Base-by-base conservation (phyloP, 495 filamentous ascomycete genomes). In the Astrocystis sublimbata region DNA sequence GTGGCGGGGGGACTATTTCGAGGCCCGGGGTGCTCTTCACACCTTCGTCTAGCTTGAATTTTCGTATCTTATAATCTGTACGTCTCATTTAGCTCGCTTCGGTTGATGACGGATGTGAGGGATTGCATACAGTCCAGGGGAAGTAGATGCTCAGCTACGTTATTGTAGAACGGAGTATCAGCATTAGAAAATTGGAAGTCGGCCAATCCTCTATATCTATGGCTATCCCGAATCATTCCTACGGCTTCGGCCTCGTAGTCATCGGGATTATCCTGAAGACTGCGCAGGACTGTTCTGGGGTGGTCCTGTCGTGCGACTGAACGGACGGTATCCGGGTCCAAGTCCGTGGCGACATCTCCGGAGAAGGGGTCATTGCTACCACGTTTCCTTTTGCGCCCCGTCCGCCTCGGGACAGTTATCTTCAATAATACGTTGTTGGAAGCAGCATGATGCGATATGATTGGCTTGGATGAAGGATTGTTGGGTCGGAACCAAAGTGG, bases 401-500 rank as follows among this genome's bases (percentile, higher is more conserved):
- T 96, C 45, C 90, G 78, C 72, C 89, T 93, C 0, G 96, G 96
- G 2, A 97, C 86, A 0, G 89, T 92, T 46, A 98, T 81, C 75
- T 92, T 92, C 24, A 98, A 79, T 23, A 98, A 79, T 28, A 98
- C 71, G 66, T 96, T 94, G 64, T 89, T 89, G 3, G 92, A 89
- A 35, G 79, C 65, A 6, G 86, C 78, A 65, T 86, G 87, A 30
- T 83, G 84, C 6, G 94, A 96, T 35, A 86, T 75, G 38, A 96
- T 75, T 1, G 90, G 88, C 60, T 87, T 86, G 63, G 88, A 84
- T 71, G 90, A 85, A 6, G 87, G 85, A 76, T 97, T 92, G 52
- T 90, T 84, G 13, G 87, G 89, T 2, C 89, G 85, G 54, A 97
- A 81, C 65, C 88, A 86, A 4, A 96, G 79, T 64, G 80, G 85